Conservation (phyloP, 2,329 filamentous ascomycete genomes). For the Diaporthe citrichinensis region DNA sequence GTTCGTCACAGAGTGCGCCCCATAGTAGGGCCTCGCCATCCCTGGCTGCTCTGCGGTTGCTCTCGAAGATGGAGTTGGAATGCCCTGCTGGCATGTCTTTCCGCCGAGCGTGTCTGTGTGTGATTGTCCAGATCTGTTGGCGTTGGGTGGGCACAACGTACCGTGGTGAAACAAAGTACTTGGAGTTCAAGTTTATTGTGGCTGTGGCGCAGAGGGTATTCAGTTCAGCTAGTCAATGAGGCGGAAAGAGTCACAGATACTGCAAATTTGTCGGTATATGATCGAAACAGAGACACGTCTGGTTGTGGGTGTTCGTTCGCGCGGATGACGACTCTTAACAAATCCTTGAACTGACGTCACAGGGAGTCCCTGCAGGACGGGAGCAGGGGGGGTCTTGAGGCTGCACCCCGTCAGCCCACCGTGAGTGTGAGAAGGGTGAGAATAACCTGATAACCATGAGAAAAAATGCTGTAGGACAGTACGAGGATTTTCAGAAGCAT, state of each 20-base stretch:
- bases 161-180: neutral
- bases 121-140: neutral
- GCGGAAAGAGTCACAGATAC: neutral
- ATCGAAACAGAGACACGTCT: neutral
- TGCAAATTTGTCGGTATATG: neutral
- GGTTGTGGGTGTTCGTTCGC: neutral
- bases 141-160: neutral
- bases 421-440: neutral
- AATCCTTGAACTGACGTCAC: conserved; percentile 22
- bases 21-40: conserved; percentile 35
- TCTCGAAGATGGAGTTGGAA: conserved; percentile 34
- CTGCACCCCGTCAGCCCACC: neutral
- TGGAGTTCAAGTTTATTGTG: neutral
- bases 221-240: neutral
- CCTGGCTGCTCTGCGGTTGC: conserved; percentile 36
- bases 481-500: no score
- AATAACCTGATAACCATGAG: neutral
- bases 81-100: conserved; percentile 39
- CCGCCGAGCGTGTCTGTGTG: neutral
- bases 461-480: neutral
- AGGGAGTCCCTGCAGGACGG: neutral
- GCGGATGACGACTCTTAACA: neutral
- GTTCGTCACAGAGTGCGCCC: conserved; percentile 29
- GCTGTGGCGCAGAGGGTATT: neutral
- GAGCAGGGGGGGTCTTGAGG: neutral